These are phyloP conservation scores for Parascedosporium putredinis DNA, from an alignment of 2,329 filamentous ascomycete species.

Conservation along the genomic window DNA sequence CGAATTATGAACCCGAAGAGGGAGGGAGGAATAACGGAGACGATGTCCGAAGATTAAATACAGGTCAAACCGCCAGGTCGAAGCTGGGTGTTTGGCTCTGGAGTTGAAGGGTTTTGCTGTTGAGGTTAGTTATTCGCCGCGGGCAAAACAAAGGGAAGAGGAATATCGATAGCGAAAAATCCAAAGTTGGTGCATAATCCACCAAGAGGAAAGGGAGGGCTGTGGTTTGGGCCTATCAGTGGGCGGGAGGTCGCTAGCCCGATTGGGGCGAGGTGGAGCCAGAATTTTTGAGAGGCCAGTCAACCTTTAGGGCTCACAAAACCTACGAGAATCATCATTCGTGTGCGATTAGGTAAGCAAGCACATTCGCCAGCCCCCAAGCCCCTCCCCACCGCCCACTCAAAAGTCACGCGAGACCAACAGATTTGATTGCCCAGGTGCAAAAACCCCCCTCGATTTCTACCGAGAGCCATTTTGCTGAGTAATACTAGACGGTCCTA, in stretches of 20 bases:
- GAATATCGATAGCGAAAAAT: slow-evolving; percentile 5
- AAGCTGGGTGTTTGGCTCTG: slow-evolving; percentile 4
- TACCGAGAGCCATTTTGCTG: too few relatives aligned
- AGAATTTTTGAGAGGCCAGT: background rate
- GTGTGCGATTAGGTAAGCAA: slow-evolving; percentile 1
- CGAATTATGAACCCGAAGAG: slow-evolving; percentile 2
- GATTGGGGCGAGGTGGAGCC: background rate
- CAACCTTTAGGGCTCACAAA: slow-evolving; percentile 3
- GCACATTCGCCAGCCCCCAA: too few relatives aligned
- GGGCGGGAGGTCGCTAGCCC: background rate
- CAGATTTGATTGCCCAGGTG: too few relatives aligned
- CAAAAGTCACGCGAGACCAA: too few relatives aligned
- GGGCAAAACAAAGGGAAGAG: slow-evolving; percentile 3
- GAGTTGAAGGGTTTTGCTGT: background rate
- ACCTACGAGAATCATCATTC: background rate
- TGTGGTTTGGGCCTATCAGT: slow-evolving; percentile 1
- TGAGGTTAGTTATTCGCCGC: slow-evolving; percentile 2
- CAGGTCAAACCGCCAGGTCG: slow-evolving; percentile 19
- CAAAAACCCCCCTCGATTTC: too few relatives aligned
- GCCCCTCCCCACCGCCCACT: too few relatives aligned
- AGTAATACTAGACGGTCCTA: too few relatives aligned
- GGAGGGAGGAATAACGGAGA: background rate
- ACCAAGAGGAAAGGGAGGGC: background rate
- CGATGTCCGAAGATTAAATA: slow-evolving; percentile 13
- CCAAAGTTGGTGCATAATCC: slow-evolving; percentile 1